Evolutionary conservation across 257 asterid species (phyloP), one percentile per base, ranked within the genome.

Genomic region (Ehretia macrophylla): DNA sequence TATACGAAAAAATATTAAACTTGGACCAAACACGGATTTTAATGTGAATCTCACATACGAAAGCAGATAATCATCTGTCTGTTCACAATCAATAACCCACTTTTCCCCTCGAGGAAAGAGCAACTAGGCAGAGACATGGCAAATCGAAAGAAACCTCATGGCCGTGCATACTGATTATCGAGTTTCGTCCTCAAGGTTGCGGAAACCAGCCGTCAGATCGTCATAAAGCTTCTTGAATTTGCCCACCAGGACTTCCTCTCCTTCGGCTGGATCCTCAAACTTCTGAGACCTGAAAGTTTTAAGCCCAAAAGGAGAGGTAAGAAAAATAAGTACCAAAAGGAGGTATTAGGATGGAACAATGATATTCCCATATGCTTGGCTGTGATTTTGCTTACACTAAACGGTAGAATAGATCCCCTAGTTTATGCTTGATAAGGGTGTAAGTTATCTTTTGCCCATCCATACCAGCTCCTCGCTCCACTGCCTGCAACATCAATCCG

Each of bases 201-300:
- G 99, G 96, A 92, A 92, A 55, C 99, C 99, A 72, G 97, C 87
- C 20, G 83, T 75, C 69, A 92, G 71, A 75, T 92, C 99, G 11
- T 92, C 99, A 42, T 81, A 10, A 32, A 92, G 99, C 80, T 92
- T 92, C 82, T 86, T 72, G 59, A 92, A 92, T 59, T 92, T 92
- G 0, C 69, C 87, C 51, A 88, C 77, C 65, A 92, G 72, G 51
- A 57, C 78, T 0, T 79, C 95, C 78, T 92, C 99, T 23, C 99
- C 99, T 79, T 92, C 99, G 8, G 96, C 99, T 22, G 99, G 99
- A 48, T 92, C 99, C 85, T 92, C 99, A 14, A 92, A 92, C 77
- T 92, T 92, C 73, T 92, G 99, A 14, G 97, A 92, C 76, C 99
- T 92, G 90, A 71, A 66, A 49, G 22, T 9, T 58, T 59, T 44